Conservation (phyloP, 2,329 filamentous ascomycete species). For the Annulohypoxylon truncatum region DNA sequence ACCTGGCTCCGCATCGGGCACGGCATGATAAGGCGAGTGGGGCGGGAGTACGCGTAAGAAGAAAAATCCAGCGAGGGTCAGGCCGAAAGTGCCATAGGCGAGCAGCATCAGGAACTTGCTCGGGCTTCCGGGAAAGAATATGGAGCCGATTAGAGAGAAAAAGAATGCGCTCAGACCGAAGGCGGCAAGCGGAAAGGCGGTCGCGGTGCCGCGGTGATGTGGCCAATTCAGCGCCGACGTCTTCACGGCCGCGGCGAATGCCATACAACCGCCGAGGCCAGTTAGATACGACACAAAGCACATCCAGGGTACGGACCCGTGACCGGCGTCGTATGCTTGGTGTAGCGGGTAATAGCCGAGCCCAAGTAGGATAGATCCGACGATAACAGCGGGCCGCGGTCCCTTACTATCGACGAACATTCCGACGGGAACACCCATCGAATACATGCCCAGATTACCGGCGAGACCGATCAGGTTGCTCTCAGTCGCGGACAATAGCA, state of each 20-base stretch:
- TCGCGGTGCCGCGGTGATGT: conserved; percentile 89
- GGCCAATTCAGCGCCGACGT: conserved; percentile 91
- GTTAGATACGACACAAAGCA: conserved; percentile 89
- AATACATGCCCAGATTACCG: conserved; percentile 95
- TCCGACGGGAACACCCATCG: conserved; percentile 87
- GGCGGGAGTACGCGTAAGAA: conserved; percentile 82
- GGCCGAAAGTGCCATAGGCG: conserved; percentile 78
- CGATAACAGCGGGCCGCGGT: conserved; percentile 80
- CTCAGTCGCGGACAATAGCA: conserved; percentile 90
- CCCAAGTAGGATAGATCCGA: conserved; percentile 78
- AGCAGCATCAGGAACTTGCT: conserved; percentile 84
- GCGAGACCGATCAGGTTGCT: conserved; percentile 90
- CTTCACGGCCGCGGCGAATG: conserved; percentile 91
- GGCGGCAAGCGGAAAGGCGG: conserved; percentile 89
- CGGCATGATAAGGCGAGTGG: conserved; percentile 62
- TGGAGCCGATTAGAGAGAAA: conserved; percentile 82
- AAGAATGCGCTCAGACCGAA: conserved; percentile 97
- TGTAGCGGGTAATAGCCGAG: conserved; percentile 89
- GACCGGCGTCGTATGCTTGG: conserved; percentile 77
- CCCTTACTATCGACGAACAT: conserved; percentile 87
- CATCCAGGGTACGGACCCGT: conserved; percentile 68
- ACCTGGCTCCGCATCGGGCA: conserved; percentile 58
- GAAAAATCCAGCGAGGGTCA: conserved; percentile 83
- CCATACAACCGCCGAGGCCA: conserved; percentile 88
- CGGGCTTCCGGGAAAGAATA: conserved; percentile 86